phyloP scores from a whole-genome alignment of 2,329 filamentous ascomycete species.

The Akanthomyces muscarius region DNA sequence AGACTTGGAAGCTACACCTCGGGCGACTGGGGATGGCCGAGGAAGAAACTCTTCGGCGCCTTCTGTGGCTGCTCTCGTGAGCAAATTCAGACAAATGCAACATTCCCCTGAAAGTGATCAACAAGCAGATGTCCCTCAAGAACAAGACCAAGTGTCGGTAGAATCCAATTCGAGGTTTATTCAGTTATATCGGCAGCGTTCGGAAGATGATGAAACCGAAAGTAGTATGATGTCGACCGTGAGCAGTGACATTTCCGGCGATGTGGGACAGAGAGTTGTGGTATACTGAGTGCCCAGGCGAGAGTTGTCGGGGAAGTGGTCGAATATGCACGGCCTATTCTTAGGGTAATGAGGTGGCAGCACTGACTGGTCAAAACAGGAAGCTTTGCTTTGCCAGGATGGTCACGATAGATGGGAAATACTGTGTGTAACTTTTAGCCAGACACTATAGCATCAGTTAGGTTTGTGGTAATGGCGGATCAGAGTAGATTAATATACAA shows the following conservation, averaged over 20 bases:
- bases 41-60: conserved; percentile 17
- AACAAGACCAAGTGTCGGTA: conserved; percentile 8
- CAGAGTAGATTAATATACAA: conserved; percentile 16
- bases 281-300: not conserved
- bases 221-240: not conserved
- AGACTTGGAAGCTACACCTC: not conserved
- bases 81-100: conserved; percentile 24
- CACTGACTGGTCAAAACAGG: not conserved
- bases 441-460: not conserved
- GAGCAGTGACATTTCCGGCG: not conserved
- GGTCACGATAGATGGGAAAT: not conserved
- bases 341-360: no score
- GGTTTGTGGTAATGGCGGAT: not conserved
- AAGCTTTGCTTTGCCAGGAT: not conserved
- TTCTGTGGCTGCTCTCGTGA: conserved; percentile 26
- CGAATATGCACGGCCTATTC: not conserved
- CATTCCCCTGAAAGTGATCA: conserved; percentile 15
- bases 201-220: conserved; percentile 12
- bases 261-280: not conserved
- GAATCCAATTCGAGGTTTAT: conserved; percentile 16
- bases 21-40: not conserved
- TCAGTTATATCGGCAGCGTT: conserved; percentile 14
- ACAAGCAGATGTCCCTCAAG: not conserved
- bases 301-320: not conserved
- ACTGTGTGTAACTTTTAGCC: not conserved